Percentiles rank a stretch among this genome's conserved stretches.
These are phyloP conservation scores for Gomphus bonarii DNA, from an alignment of 1,284 basidiomycete genomes.

Conservation along the genomic window DNA sequence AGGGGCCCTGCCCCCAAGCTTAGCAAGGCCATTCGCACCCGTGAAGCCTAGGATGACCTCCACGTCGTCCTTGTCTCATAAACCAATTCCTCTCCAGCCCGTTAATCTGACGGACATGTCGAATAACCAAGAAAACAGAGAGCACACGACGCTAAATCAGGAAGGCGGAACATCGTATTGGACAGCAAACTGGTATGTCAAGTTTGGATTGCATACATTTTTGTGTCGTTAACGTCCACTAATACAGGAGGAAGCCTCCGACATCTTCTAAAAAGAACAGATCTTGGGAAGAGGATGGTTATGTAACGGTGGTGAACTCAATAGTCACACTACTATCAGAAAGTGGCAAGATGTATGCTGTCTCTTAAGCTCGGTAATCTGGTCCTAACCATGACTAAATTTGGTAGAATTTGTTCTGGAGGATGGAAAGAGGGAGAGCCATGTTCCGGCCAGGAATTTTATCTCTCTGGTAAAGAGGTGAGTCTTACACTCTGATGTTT, in stretches of 20 bases:
- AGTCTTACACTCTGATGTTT: constrained; percentile 16
- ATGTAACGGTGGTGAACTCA: constrained; percentile 38
- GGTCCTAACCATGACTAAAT: constrained; percentile 9
- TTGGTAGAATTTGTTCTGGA: constrained; percentile 46
- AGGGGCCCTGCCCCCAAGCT: neutral
- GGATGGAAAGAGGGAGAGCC: constrained; percentile 49
- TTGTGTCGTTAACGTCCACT: neutral
- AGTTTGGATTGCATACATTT: neutral
- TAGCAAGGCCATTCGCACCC: constrained; percentile 1
- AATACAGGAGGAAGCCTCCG: constrained; percentile 26
- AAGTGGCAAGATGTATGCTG: constrained; percentile 48
- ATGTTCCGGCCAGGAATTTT: constrained; percentile 36
- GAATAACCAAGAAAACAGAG: neutral
- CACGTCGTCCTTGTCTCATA: neutral
- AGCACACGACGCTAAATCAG: neutral
- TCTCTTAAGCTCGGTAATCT: constrained; percentile 16
- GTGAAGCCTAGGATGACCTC: neutral
- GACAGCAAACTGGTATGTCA: constrained; percentile 10
- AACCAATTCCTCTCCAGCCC: neutral
- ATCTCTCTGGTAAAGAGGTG: constrained; percentile 51
- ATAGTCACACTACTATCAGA: constrained; percentile 57
- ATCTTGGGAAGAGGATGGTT: constrained; percentile 39
- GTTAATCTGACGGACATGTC: neutral
- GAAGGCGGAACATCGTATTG: constrained; percentile 5
- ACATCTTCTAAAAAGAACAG: constrained; percentile 29